Conservation (phyloP, 192 early-diverging fungal genomes). For the Podila horticola region DNA sequence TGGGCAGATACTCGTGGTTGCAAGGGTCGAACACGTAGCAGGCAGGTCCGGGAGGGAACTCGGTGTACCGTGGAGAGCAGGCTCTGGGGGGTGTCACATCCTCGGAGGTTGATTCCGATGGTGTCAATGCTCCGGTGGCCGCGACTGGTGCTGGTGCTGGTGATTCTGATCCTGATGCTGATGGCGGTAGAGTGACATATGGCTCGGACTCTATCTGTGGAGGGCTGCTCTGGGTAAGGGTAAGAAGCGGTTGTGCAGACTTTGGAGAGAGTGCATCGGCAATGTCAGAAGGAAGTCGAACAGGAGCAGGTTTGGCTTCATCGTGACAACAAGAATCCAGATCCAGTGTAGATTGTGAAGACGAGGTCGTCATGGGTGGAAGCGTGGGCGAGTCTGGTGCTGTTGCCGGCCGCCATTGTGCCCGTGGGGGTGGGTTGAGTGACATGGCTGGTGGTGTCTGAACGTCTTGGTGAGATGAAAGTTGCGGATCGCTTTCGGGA, state of each 20-base stretch:
- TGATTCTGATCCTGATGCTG: too few species aligned
- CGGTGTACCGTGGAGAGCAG: slow-evolving; percentile 10
- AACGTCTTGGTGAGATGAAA: background rate
- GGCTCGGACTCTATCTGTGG: background rate
- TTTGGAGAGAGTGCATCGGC: background rate
- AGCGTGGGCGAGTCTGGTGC: slow-evolving; percentile 10
- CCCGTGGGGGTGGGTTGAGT: slow-evolving; percentile 1
- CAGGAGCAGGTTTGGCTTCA: background rate
- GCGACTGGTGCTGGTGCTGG: slow-evolving; percentile 1
- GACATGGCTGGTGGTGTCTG: background rate
- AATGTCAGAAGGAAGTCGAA: background rate
- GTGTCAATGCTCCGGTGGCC: background rate
- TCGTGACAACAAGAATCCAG: background rate
- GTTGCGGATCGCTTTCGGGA: background rate
- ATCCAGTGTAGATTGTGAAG: background rate
- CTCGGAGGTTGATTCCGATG: background rate
- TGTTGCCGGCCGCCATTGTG: slow-evolving; percentile 1
- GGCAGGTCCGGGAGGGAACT: slow-evolving; percentile 10
- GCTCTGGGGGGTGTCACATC: background rate
- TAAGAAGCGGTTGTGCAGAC: background rate
- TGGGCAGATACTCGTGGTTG: slow-evolving; percentile 27
- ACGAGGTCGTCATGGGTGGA: background rate
- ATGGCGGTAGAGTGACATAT: background rate
- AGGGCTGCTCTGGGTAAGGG: background rate
- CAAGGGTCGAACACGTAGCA: slow-evolving; percentile 35